phyloP scores from a whole-genome alignment of 495 filamentous ascomycete genomes.

The Aspergillus egyptiacus region DNA sequence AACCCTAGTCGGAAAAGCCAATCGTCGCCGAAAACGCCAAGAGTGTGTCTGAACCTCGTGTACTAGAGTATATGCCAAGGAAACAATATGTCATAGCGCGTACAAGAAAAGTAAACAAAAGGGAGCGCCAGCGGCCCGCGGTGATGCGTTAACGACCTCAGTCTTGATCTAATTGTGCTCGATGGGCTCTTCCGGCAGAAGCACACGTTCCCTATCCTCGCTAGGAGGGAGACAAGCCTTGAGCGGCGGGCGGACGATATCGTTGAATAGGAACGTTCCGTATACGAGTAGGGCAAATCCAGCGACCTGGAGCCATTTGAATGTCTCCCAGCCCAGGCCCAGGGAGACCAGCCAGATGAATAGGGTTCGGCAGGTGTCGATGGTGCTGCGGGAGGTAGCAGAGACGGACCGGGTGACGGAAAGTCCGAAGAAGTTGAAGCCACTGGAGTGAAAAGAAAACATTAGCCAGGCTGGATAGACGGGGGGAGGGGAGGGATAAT shows the following conservation, averaged over 20 bases:
- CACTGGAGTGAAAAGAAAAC: conserved; percentile 41
- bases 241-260: conserved; percentile 76
- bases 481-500: neutral
- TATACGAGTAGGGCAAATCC: conserved; percentile 90
- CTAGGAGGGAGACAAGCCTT: conserved; percentile 50
- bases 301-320: conserved; percentile 93
- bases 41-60: neutral
- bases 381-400: conserved; percentile 87
- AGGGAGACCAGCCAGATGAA: conserved; percentile 98
- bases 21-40: neutral
- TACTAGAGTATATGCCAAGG: neutral
- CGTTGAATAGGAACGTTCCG: conserved; percentile 96
- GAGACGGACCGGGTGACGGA: conserved; percentile 82
- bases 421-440: conserved; percentile 98
- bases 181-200: conserved; percentile 81
- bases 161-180: conserved; percentile 52
- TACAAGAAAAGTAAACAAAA: neutral
- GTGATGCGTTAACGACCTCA: neutral
- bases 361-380: conserved; percentile 93
- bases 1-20: neutral
- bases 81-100: neutral
- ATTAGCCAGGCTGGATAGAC: conserved; percentile 11
- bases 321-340: conserved; percentile 90
- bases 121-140: neutral
- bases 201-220: conserved; percentile 42